phyloP scores from a whole-genome alignment of 2,329 filamentous ascomycete genomes.

The Ambrosiella beaveri region DNA sequence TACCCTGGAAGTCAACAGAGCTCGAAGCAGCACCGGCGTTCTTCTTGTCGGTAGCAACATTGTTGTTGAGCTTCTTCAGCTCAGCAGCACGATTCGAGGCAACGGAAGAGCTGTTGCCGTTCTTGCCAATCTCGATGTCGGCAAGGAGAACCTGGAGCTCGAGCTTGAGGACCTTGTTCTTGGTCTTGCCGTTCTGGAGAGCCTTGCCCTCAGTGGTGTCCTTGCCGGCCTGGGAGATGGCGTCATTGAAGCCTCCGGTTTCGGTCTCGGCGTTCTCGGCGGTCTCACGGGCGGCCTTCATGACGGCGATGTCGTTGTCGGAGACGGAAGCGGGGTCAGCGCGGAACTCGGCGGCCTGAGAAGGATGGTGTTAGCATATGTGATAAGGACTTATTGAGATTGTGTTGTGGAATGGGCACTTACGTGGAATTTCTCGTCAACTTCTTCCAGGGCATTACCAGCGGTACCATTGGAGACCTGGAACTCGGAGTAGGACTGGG shows the following conservation, averaged over 20 bases:
- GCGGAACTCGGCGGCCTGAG: conserved; percentile 21
- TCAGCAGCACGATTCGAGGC: conserved; percentile 19
- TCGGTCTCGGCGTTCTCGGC: conserved; percentile 37
- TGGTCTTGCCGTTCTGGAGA: conserved; percentile 35
- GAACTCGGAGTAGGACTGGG: conserved; percentile 24
- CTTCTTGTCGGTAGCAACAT: conserved; percentile 26
- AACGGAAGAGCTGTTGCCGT: conserved; percentile 17
- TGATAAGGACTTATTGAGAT: not conserved
- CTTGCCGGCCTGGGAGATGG: conserved; percentile 27
- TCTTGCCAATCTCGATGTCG: conserved; percentile 32
- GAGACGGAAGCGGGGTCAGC: conserved; percentile 30
- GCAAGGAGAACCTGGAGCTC: conserved; percentile 29
- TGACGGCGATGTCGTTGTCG: conserved; percentile 30
- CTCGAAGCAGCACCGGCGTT: conserved; percentile 21
- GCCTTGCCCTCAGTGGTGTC: conserved; percentile 25
- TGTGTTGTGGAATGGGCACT: conserved; percentile 8
- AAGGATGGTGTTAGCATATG: not conserved
- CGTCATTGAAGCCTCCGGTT: conserved; percentile 32
- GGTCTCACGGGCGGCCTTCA: conserved; percentile 30
- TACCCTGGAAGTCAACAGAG: conserved; percentile 21
- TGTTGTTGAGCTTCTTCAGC: conserved; percentile 34
- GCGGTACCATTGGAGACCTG: conserved; percentile 33
- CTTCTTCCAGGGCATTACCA: conserved; percentile 36
- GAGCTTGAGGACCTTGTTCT: conserved; percentile 44
- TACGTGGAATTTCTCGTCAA: conserved; percentile 36